phyloP scores from a whole-genome alignment of 2,329 filamentous ascomycete species.

The Metarhizium guizhouense region DNA sequence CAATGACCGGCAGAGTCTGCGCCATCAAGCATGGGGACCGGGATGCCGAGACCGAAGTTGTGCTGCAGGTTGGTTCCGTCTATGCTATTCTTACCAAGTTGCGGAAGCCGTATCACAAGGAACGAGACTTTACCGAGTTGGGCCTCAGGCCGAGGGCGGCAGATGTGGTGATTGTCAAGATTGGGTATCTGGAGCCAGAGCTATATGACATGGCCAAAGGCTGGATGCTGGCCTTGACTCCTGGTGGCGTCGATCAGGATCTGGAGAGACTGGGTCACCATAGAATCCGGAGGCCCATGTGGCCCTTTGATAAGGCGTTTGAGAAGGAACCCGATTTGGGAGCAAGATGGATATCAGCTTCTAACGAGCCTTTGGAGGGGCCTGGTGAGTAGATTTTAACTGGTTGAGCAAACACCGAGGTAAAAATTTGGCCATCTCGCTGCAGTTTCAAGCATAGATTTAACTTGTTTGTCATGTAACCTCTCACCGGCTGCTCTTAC shows the following conservation, averaged over 20 bases:
- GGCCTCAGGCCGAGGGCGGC: slow-evolving; percentile 14
- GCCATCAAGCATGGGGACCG: slow-evolving; percentile 40
- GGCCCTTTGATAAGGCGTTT: slow-evolving; percentile 17
- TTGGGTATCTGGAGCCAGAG: slow-evolving; percentile 46
- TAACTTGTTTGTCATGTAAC: not conserved
- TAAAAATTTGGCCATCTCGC: too few species aligned
- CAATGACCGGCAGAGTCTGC: slow-evolving; percentile 40
- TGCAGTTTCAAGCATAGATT: not conserved
- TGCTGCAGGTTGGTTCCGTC: slow-evolving; percentile 39
- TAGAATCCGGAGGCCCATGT: slow-evolving; percentile 39
- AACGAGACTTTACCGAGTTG: slow-evolving; percentile 42
- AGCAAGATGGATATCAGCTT: slow-evolving; percentile 13
- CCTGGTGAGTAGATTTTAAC: not conserved
- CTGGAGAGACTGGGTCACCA: slow-evolving; percentile 37
- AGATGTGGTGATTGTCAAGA: slow-evolving; percentile 46
- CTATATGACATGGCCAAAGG: slow-evolving; percentile 43
- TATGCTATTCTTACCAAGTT: slow-evolving; percentile 42
- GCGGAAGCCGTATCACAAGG: slow-evolving; percentile 45
- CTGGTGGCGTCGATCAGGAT: slow-evolving; percentile 45
- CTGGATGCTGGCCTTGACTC: slow-evolving; percentile 46
- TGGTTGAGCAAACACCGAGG: not conserved
- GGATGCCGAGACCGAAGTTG: slow-evolving; percentile 37
- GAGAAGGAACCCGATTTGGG: slow-evolving; percentile 10
- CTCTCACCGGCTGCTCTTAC: not conserved
- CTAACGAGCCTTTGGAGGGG: slow-evolving; percentile 9